These are phyloP conservation scores for Barnettozyma sp. DNA, from an alignment of 805 yeast species.

Conservation along the genomic window DNA sequence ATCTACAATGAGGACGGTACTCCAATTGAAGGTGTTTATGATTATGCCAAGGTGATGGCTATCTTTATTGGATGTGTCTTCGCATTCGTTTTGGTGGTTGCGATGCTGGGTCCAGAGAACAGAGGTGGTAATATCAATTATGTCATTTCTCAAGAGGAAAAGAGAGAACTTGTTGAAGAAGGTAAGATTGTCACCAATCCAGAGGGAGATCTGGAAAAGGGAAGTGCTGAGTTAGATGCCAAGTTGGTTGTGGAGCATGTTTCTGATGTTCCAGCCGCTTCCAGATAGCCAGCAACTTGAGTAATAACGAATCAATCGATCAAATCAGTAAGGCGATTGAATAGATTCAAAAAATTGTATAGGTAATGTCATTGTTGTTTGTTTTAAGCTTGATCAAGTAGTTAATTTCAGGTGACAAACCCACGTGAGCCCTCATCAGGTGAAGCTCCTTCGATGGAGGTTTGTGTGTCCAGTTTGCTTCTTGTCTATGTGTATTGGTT, in stretches of 20 bases:
- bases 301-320: no score
- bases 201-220: conserved; percentile 12
- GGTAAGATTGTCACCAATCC: conserved; percentile 22
- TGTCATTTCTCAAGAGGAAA: conserved; percentile 20
- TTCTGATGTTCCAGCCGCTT: background rate
- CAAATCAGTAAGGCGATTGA: no score
- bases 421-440: no score
- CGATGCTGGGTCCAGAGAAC: conserved; percentile 57
- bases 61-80: conserved; percentile 61
- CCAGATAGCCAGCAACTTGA: no score
- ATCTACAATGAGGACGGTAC: conserved; percentile 26
- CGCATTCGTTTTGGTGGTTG: conserved; percentile 41
- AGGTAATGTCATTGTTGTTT: no score
- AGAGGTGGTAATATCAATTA: conserved; percentile 28
- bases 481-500: no score
- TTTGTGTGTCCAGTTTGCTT: no score
- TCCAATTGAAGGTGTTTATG: conserved; percentile 30
- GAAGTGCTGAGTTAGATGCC: conserved; percentile 4
- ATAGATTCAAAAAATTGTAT: no score
- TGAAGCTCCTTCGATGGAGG: no score
- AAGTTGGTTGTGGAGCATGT: conserved; percentile 4
- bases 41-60: conserved; percentile 58
- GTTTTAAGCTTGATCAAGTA: no score
- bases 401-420: no score
- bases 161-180: conserved; percentile 17